Conservation (phyloP, 306 rosid genomes). For the Ormosia semicastrata region DNA sequence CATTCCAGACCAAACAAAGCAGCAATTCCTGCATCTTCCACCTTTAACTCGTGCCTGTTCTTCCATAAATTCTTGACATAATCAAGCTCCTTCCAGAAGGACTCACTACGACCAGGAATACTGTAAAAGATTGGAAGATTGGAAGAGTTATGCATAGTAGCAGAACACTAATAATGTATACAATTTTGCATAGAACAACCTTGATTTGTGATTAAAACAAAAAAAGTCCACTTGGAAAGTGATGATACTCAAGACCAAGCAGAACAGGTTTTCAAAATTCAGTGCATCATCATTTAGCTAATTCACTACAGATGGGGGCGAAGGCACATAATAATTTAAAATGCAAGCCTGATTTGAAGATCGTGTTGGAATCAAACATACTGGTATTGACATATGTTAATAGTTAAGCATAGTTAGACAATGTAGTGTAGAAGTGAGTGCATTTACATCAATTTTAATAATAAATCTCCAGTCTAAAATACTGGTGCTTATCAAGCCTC, state of each 20-base stretch:
- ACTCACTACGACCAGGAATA: constrained; percentile 69
- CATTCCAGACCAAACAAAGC: constrained; percentile 92
- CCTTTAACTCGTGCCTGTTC: constrained; percentile 75
- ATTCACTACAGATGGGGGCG: background rate
- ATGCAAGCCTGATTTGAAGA: background rate
- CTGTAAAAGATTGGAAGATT: constrained; percentile 41
- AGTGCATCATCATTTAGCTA: background rate
- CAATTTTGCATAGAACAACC: background rate
- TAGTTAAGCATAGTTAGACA: background rate
- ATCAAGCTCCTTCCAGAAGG: constrained; percentile 83
- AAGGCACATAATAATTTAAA: background rate
- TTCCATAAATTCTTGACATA: constrained; percentile 75
- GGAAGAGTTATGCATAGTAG: constrained; percentile 12
- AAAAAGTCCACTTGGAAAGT: background rate
- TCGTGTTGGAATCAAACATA: background rate
- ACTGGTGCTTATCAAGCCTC: background rate
- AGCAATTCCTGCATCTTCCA: constrained; percentile 86
- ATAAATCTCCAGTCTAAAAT: background rate
- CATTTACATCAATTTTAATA: background rate
- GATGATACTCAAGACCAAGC: background rate
- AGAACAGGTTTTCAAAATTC: background rate
- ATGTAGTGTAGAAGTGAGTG: background rate
- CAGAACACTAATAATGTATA: background rate
- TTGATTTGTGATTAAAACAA: background rate
- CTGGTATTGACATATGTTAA: background rate